Evolutionary conservation across 345 rosid species (phyloP), one percentile per base, ranked within the genome.

Genomic region (Euphorbia lathyris): DNA sequence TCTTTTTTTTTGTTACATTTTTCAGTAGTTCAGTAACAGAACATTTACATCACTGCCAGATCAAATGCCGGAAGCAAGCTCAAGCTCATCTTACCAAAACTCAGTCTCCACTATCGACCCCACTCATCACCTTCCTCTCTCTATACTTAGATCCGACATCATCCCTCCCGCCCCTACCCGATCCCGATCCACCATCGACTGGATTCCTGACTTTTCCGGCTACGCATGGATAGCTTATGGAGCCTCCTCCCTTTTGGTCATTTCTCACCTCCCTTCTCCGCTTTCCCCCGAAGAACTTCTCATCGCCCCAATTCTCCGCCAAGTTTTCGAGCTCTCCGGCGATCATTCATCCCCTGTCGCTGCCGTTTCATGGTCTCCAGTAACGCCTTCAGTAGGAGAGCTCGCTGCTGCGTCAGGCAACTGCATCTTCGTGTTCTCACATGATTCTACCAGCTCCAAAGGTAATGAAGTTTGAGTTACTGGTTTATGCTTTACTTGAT

Each of bases 171-270:
- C 94, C 45, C 94, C 97, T 29, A 83, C 81, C 52, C 85, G 82
- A 72, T 87, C 90, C 29, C 50, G 74, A 12, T 86, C 88, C 58
- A 74, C 92, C 77, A 74, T 89, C 74, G 98, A 93, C 74, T 91
- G 96, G 96, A 74, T 93, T 45, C 91, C 97, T 9, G 97, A 89
- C 68, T 88, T 86, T 66, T 79, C 84, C 27, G 94, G 97, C 76
- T 80, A 86, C 91, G 84, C 98, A 83, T 93, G 98, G 97, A 85
- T 88, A 48, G 97, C 96, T 13, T 93, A 91, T 74, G 96, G 96
- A 22, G 97, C 97, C 14, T 93, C 97, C 70, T 85, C 97, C 64
- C 91, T 93, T 66, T 82, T 91, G 22, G 90, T 91, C 64, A 83
- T 93, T 74, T 87, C 97, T 48, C 98, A 93, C 82, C 76, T 93